phyloP scores from a whole-genome alignment of 768 basidiomycete genomes.

The Agaricus blazei region DNA sequence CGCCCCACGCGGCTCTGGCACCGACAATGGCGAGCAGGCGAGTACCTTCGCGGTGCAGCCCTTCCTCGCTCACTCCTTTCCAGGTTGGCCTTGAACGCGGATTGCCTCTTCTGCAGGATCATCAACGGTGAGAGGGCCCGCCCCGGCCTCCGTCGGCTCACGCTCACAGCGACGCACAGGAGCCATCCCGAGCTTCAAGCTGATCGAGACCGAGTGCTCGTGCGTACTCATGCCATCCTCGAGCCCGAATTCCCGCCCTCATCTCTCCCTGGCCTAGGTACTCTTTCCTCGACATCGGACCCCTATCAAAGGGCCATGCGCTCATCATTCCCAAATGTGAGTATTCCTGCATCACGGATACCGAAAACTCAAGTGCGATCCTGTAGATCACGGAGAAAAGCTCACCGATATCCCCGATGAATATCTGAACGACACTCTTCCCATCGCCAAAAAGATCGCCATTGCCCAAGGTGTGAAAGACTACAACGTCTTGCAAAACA shows the following conservation, averaged over 20 bases:
- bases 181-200: slow-evolving; percentile 86
- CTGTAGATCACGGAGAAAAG: slow-evolving; percentile 77
- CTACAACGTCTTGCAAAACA: slow-evolving; percentile 31
- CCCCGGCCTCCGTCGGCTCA: neutral
- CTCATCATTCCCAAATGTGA: slow-evolving; percentile 92
- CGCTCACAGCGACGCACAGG: slow-evolving; percentile 37
- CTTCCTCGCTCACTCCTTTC: no score
- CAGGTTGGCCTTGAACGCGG: no score
- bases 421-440: slow-evolving; percentile 69
- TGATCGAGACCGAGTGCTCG: slow-evolving; percentile 71
- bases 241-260: neutral
- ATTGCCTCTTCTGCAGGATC: slow-evolving; percentile 94
- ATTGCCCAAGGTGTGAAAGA: slow-evolving; percentile 66
- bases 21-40: no score
- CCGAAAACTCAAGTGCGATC: neutral
- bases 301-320: slow-evolving; percentile 85
- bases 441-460: slow-evolving; percentile 85
- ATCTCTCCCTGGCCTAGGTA: slow-evolving; percentile 35
- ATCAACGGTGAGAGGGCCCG: slow-evolving; percentile 59
- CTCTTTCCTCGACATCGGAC: slow-evolving; percentile 92
- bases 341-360: slow-evolving; percentile 1
- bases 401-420: slow-evolving; percentile 87
- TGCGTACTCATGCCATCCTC: slow-evolving; percentile 29
- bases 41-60: no score
- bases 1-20: no score